phyloP scores from a whole-genome alignment of 805 yeast species.

The Candida orba region DNA sequence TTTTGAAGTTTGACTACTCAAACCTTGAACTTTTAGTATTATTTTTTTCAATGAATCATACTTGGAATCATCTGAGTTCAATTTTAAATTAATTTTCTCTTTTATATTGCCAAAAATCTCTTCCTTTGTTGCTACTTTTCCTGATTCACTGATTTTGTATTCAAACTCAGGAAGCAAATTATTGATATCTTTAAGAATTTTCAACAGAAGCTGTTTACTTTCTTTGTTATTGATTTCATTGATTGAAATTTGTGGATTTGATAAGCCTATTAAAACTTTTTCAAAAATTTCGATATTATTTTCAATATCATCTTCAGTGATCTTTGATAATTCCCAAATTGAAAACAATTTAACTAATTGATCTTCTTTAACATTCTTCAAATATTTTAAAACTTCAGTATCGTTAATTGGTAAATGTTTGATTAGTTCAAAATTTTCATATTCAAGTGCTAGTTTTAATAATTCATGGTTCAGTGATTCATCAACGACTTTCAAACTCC shows the following conservation, averaged over 20 bases:
- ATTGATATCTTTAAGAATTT: no score
- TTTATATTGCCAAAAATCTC: no score
- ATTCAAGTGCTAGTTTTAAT: constrained; percentile 1
- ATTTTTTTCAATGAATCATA: background rate
- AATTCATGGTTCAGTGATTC: background rate
- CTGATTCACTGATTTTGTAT: no score
- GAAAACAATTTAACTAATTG: constrained; percentile 1
- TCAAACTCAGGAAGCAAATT: no score
- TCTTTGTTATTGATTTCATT: background rate
- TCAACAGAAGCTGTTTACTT: background rate
- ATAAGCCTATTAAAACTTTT: constrained; percentile 1
- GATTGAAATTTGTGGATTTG: background rate
- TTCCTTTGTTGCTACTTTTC: no score
- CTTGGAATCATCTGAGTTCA: background rate
- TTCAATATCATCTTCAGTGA: background rate
- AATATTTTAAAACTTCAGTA: background rate
- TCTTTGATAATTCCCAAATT: background rate
- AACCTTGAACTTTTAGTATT: constrained; percentile 1
- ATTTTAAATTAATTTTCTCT: background rate
- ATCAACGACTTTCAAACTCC: background rate
- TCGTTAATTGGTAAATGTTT: background rate
- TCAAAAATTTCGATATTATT: constrained; percentile 4
- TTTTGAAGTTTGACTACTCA: background rate
- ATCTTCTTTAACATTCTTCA: background rate
- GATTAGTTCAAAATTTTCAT: constrained; percentile 1